Base-by-base conservation (phyloP, 306 rosid genomes). In the Elaeagnus macrophylla region DNA sequence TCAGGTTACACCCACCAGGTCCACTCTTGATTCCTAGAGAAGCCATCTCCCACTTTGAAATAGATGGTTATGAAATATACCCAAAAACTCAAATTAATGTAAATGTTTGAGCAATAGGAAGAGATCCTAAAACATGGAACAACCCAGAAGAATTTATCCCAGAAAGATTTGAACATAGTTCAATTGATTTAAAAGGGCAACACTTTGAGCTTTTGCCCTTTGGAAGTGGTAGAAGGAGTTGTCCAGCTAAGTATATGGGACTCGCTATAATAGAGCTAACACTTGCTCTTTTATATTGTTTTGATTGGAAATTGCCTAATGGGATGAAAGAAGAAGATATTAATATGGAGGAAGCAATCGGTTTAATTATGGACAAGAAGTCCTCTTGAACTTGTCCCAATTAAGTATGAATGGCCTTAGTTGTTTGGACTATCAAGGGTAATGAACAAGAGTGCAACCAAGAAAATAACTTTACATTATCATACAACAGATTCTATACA, bases 251-350 rank as follows among this genome's bases (percentile, higher is more conserved):
- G 2, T 13, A 35, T 17, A 43, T 66, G 39, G 56, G 48, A n/a
- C 15, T 38, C 16, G 17, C 10, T 40, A 25, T 17, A 0, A 19
- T 62, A 39, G 70, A 73, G 45, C 59, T 67, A 36, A 43, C 56
- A 7, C 54, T 73, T 9, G 73, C 70, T 53, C 73, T 73, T 8
- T 42, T 73, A 1, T 51, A 63, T 48, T 43, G 40, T 9, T 67
- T 73, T 47, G 51, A 73, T 19, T 67, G 74, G 74, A 56, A 73
- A 54, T 12, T 67, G 45, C 67, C 74, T 9, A 1, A 15, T 35
- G 70, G 71, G 10, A 12, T 63, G 51, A 43, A 45, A 18, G 48
- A 5, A 37, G 67, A 67, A 20, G 78, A 73, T n/a, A 5, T 67
- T 5, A 66, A 62, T 47, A 56, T 37, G 59, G 63, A 15, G 42